Base-by-base conservation (phyloP, 257 asterid species). In the Salvia rosmarinus region DNA sequence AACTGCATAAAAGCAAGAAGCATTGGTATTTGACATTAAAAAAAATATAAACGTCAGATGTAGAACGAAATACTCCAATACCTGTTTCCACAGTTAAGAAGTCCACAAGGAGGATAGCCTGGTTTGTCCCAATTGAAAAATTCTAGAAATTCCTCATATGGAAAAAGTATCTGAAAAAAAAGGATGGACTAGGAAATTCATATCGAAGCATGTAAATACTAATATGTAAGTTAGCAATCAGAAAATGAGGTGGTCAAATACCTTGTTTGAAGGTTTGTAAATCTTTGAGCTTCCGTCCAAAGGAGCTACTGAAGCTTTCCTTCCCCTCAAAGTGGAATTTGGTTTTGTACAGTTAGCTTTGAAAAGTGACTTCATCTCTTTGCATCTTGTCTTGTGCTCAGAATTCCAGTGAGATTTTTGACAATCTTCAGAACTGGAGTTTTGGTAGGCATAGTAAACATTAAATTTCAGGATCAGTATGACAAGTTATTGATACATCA, bases 1-100 rank as follows among this genome's bases (percentile, higher is more conserved):
- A 94, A 82, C 99, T 94, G 93, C 85, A 85, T 30, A 42, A 69
- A 66, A 74, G 63, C 32, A 62, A 47, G 14, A 37, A 66, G 52
- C 25, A 52, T 70, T 32, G 47, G 47, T 65, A 28, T 57, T 57
- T 11, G 61, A 42, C 34, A 74, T 25, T 54, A 14, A 35, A 21
- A 56, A 56, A 21, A 56, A 56, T 52, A 25, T 21, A 44, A 63
- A 69, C 61, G 56, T 9, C 57, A 67, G 21, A 67, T 28, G 28
- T 12, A 50, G 16, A 70, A 32, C 16, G 44, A 52, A 28, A 49
- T 54, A 59, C 43, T 51, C 23, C 59, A 64, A 43, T 57, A 85
- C 99, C 99, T 94, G 83, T 94, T 94, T 83, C 99, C 98, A 80
- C 99, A 94, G 84, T 94, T 94, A 60, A 94, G 62, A 56, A 94